phyloP scores from a whole-genome alignment of 805 yeast species.

The Yamadazyma kitorensis region DNA sequence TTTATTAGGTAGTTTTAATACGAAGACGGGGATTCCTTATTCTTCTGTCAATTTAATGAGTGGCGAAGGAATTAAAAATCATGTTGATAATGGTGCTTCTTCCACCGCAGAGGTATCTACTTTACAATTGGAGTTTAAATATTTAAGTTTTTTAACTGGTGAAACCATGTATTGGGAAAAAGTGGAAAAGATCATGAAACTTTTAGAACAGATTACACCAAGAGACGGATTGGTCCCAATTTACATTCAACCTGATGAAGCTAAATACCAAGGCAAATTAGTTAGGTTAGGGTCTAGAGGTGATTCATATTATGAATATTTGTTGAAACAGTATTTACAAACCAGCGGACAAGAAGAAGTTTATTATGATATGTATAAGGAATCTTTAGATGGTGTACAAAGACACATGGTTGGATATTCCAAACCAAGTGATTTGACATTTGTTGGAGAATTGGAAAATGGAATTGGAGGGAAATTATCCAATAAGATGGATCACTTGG shows the following conservation, averaged over 20 bases:
- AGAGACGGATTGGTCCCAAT: conserved; percentile 81
- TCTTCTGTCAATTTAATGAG: conserved; percentile 72
- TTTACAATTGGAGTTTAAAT: conserved; percentile 82
- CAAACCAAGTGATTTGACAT: conserved; percentile 59
- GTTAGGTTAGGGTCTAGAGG: conserved; percentile 90
- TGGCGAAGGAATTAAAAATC: conserved; percentile 58
- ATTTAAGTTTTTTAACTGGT: conserved; percentile 76
- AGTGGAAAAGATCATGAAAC: conserved; percentile 70
- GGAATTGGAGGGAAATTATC: conserved; percentile 64
- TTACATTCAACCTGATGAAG: conserved; percentile 71
- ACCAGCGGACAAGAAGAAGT: conserved; percentile 59
- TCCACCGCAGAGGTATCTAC: conserved; percentile 91
- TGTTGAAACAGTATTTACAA: conserved; percentile 81
- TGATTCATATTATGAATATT: conserved; percentile 88
- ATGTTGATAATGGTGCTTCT: conserved; percentile 71
- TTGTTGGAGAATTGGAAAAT: conserved; percentile 70
- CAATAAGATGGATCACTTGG: conserved; percentile 87
- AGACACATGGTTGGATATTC: conserved; percentile 61
- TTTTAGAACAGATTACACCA: conserved; percentile 63
- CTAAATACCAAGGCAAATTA: conserved; percentile 57
- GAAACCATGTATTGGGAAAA: conserved; percentile 74
- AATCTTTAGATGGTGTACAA: conserved; percentile 74
- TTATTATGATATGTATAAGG: conserved; percentile 73
- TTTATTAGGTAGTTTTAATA: conserved; percentile 64
- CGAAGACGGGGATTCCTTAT: conserved; percentile 69